These are phyloP conservation scores for Globisporangium mamillatum DNA, from an alignment of 352 stramenopile species.

Conservation along the genomic window DNA sequence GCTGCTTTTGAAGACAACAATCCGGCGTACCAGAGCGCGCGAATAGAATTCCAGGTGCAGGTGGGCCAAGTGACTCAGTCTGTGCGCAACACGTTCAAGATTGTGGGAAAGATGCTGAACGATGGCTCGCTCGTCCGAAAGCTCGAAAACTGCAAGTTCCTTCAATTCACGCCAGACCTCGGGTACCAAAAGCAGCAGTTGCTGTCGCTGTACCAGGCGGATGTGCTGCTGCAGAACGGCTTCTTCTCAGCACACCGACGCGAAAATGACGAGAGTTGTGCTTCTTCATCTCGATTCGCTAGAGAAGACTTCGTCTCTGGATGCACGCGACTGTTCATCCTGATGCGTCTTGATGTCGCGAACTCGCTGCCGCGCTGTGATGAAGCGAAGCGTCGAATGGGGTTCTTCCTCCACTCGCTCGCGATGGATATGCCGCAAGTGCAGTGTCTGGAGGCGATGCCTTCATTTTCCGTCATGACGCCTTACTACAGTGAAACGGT, in stretches of 20 bases:
- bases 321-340: slow-evolving; percentile 79
- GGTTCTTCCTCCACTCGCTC: slow-evolving; percentile 85
- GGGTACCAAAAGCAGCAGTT: slow-evolving; percentile 72
- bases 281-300: slow-evolving; percentile 37
- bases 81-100: slow-evolving; percentile 41
- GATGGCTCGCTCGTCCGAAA: slow-evolving; percentile 43
- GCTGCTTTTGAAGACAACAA: slow-evolving; percentile 40
- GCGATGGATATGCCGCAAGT: slow-evolving; percentile 83
- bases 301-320: slow-evolving; percentile 70
- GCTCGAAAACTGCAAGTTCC: slow-evolving; percentile 58
- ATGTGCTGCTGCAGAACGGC: slow-evolving; percentile 51
- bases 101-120: slow-evolving; percentile 57
- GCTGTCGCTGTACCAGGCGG: slow-evolving; percentile 64
- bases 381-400: slow-evolving; percentile 82
- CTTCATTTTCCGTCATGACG: slow-evolving; percentile 87
- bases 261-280: slow-evolving; percentile 28
- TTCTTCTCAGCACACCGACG: slow-evolving; percentile 43
- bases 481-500: slow-evolving; percentile 88
- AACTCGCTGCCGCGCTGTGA: slow-evolving; percentile 75
- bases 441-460: slow-evolving; percentile 73
- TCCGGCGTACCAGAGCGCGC: slow-evolving; percentile 37
- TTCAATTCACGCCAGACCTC: slow-evolving; percentile 50
- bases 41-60: slow-evolving; percentile 68
- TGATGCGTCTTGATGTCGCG: slow-evolving; percentile 67
- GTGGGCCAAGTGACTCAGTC: slow-evolving; percentile 60